Percentiles rank a stretch among this genome's conserved stretches.
phyloP scores from a whole-genome alignment of 306 rosid species.

The Luffa acutangula region DNA sequence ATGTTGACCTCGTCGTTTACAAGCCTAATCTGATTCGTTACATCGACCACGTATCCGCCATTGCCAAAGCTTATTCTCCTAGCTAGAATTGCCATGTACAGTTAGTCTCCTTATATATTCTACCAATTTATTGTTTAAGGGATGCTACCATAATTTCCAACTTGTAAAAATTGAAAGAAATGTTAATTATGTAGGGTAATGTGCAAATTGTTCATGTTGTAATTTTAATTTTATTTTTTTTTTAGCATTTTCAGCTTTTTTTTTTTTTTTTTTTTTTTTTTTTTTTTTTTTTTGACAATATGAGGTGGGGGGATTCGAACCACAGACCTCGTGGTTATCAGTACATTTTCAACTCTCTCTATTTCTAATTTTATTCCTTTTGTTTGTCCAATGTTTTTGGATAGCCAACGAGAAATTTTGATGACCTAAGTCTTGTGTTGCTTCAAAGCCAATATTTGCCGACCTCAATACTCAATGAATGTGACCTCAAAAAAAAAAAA shows the following conservation, averaged over 20 bases:
- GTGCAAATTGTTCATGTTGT: background rate
- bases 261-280: too few relatives aligned
- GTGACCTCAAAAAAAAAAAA: background rate
- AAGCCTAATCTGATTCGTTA: slow-evolving; percentile 33
- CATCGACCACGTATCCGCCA: background rate
- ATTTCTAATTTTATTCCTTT: background rate
- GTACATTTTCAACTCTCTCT: background rate
- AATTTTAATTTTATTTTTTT: background rate
- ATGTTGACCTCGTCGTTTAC: slow-evolving; percentile 76
- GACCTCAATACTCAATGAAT: background rate
- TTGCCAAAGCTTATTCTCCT: background rate
- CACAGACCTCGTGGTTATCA: too few relatives aligned
- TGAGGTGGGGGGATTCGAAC: too few relatives aligned
- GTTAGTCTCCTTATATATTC: background rate
- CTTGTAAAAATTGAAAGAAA: slow-evolving; percentile 1
- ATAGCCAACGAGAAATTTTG: background rate
- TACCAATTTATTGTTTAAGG: background rate
- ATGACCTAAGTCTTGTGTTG: background rate
- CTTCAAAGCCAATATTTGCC: background rate
- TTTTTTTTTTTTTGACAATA: too few relatives aligned
- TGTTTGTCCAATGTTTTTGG: background rate
- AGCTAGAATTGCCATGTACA: slow-evolving; percentile 43
- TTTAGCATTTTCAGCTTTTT: background rate
- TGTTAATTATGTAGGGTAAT: background rate
- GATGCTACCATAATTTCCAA: background rate